These are phyloP conservation scores for Populus trichocarpa DNA, from an alignment of 441 rosid species.

Conservation along the genomic window DNA sequence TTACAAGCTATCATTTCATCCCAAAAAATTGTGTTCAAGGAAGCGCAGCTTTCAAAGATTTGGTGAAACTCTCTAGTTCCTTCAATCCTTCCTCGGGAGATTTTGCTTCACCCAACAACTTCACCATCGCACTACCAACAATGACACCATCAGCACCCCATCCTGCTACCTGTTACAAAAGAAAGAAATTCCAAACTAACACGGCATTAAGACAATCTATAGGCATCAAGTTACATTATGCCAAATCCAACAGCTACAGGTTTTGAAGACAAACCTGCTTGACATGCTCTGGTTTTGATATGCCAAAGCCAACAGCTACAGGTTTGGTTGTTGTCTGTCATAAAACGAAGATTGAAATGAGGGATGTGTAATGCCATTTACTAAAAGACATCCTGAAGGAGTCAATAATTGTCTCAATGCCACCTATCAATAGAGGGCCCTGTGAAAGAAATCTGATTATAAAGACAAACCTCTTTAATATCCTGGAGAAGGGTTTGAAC, in stretches of 20 bases:
- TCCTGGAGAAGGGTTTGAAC: slow-evolving; percentile 66
- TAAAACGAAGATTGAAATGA: slow-evolving; percentile 5
- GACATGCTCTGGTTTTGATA: slow-evolving; percentile 90
- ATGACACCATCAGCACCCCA: slow-evolving; percentile 98
- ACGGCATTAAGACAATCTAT: not conserved
- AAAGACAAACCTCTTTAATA: slow-evolving; percentile 57
- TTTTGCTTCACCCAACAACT: slow-evolving; percentile 65
- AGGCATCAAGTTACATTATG: not conserved
- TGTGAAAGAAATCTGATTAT: not conserved
- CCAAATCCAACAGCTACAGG: no score
- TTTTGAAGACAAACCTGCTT: slow-evolving; percentile 51
- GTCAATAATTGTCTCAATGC: not conserved
- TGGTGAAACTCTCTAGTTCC: slow-evolving; percentile 56
- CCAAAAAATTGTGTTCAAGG: slow-evolving; percentile 30
- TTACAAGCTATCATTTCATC: not conserved
- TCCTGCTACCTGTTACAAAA: slow-evolving; percentile 47
- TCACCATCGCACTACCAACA: slow-evolving; percentile 89
- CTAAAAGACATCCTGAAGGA: not conserved
- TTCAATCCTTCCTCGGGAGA: slow-evolving; percentile 72
- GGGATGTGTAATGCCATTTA: not conserved
- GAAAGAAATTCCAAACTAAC: not conserved
- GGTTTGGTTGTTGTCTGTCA: slow-evolving; percentile 70
- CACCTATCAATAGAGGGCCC: not conserved
- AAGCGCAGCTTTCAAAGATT: slow-evolving; percentile 64
- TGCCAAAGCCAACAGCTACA: slow-evolving; percentile 91